Conservation (phyloP, 257 asterid species). For the Mentha longifolia region DNA sequence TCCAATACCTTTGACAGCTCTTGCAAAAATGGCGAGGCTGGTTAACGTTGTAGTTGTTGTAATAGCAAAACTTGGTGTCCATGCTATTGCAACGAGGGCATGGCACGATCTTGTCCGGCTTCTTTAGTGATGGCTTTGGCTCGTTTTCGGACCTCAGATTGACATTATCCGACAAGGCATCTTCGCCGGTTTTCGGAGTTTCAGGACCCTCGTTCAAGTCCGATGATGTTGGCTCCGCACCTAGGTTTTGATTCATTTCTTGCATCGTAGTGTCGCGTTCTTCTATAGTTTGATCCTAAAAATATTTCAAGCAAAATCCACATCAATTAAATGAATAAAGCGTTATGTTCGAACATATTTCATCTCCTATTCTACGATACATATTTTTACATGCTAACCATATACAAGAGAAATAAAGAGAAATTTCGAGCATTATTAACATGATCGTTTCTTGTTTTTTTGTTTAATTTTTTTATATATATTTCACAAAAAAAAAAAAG, state of each 20-base stretch:
- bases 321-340: constrained; percentile 5
- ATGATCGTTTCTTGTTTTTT: too few relatives aligned
- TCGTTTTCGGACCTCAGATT: constrained; percentile 44
- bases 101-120: constrained; percentile 86
- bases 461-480: too few relatives aligned
- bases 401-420: too few relatives aligned
- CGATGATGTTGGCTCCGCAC: constrained; percentile 30
- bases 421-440: too few relatives aligned
- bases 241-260: constrained; percentile 37
- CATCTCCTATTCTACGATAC: background rate
- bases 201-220: constrained; percentile 41
- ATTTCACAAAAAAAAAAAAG: too few relatives aligned
- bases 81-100: constrained; percentile 94
- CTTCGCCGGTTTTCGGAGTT: constrained; percentile 43
- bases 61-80: constrained; percentile 94
- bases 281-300: constrained; percentile 54
- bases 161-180: constrained; percentile 34
- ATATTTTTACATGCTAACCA: background rate
- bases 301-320: constrained; percentile 9
- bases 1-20: constrained; percentile 97
- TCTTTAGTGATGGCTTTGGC: constrained; percentile 61
- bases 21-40: constrained; percentile 96
- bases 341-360: background rate
- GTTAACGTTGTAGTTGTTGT: constrained; percentile 80
- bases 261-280: constrained; percentile 28